phyloP scores from a whole-genome alignment of 768 basidiomycete genomes.

The Rubroboletus satanas region DNA sequence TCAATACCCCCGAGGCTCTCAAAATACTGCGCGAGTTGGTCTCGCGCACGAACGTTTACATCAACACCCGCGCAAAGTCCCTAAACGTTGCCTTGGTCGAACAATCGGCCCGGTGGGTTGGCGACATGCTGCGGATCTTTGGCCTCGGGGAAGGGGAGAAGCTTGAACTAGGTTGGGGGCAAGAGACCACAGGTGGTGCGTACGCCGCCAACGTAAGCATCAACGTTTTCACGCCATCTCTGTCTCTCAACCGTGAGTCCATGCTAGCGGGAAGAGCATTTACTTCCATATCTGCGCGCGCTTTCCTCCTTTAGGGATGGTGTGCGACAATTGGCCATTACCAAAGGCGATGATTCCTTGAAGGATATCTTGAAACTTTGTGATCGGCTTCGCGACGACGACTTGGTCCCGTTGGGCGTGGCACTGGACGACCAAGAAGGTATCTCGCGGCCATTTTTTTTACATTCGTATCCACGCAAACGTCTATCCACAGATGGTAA shows the following conservation, averaged over 20 bases:
- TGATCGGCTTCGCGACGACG: slow-evolving; percentile 85
- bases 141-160: slow-evolving; percentile 71
- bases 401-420: slow-evolving; percentile 90
- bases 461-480: neutral
- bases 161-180: slow-evolving; percentile 83
- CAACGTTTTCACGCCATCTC: neutral
- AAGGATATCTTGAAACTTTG: slow-evolving; percentile 83
- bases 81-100: slow-evolving; percentile 63
- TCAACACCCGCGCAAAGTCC: slow-evolving; percentile 58
- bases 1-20: slow-evolving; percentile 89
- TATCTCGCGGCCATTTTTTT: slow-evolving; percentile 26
- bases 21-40: slow-evolving; percentile 75
- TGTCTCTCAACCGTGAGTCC: neutral
- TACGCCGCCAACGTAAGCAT: slow-evolving; percentile 44
- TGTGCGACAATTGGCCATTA: slow-evolving; percentile 78
- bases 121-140: slow-evolving; percentile 72
- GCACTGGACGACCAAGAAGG: slow-evolving; percentile 97
- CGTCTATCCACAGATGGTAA: slow-evolving; percentile 64
- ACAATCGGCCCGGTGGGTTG: slow-evolving; percentile 63
- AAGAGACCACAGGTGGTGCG: slow-evolving; percentile 42
- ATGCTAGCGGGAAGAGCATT: slow-evolving; percentile 69
- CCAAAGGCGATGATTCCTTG: slow-evolving; percentile 57
- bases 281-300: slow-evolving; percentile 85
- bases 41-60: slow-evolving; percentile 83
- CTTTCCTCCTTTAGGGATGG: slow-evolving; percentile 91